Evolutionary conservation across 345 rosid genomes (phyloP).

Genomic region (Eucalyptus curtisii): DNA sequence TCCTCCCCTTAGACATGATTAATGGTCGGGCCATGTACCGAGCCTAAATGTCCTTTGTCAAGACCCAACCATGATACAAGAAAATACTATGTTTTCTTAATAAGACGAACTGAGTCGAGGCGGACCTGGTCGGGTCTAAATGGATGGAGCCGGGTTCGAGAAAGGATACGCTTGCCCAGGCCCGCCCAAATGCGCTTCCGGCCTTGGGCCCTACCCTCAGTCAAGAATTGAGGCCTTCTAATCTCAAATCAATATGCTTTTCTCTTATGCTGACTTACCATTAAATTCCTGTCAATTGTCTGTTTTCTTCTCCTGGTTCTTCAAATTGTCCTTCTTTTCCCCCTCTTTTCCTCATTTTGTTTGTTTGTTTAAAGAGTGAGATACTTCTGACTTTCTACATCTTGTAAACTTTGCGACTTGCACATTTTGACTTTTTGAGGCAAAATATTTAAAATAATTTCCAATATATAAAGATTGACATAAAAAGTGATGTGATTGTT

Average conservation of each 20-base stretch:
- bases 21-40: not conserved
- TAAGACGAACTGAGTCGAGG: rapidly evolving
- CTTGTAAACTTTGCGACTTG: not conserved
- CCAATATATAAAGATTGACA: not conserved
- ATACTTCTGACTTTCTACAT: not conserved
- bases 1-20: rapidly evolving
- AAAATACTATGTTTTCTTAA: not conserved
- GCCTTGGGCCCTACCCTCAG: not conserved
- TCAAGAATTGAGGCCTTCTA: not conserved
- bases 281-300: not conserved
- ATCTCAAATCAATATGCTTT: not conserved
- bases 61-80: not conserved
- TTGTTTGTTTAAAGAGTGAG: not conserved
- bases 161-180: rapidly evolving
- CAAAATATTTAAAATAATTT: rapidly evolving
- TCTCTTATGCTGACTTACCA: not conserved
- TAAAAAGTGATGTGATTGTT: not conserved
- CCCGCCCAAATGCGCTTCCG: not conserved
- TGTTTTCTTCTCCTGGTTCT: not conserved
- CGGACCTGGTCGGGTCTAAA: rapidly evolving
- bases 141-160: not conserved
- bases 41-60: not conserved
- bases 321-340: not conserved
- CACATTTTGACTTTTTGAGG: not conserved
- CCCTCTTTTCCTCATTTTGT: not conserved